phyloP scores from a whole-genome alignment of 177 flowering plant genomes.

The Vitis hybrid region DNA sequence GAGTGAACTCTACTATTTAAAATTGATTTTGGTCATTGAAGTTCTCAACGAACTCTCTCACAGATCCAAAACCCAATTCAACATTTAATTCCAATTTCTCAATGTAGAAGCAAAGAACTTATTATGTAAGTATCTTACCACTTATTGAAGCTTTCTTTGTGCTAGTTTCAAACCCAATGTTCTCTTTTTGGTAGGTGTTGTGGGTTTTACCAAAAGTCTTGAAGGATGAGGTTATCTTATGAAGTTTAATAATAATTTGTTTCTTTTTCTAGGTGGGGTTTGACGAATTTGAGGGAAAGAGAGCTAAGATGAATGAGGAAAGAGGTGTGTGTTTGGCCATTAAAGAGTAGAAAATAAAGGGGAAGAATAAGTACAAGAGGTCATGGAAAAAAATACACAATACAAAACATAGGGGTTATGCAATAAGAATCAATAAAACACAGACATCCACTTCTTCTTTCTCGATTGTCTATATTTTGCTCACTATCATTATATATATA shows the following conservation, averaged over 20 bases:
- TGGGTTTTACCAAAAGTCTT: constrained; percentile 33
- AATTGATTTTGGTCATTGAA: too few relatives aligned
- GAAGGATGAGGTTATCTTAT: constrained; percentile 15
- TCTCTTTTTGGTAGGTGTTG: constrained; percentile 7
- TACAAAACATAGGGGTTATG: too few relatives aligned
- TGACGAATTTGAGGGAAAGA: neutral
- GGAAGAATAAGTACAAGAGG: neutral
- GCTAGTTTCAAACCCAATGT: neutral
- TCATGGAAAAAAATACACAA: too few relatives aligned
- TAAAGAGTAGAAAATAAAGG: constrained; percentile 10
- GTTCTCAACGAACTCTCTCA: too few relatives aligned
- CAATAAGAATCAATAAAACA: constrained; percentile 17
- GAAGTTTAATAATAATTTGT: neutral
- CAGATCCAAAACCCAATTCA: too few relatives aligned
- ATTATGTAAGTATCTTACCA: too few relatives aligned
- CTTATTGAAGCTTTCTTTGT: too few relatives aligned
- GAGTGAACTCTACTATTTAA: too few relatives aligned
- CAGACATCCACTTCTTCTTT: too few relatives aligned
- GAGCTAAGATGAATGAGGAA: constrained; percentile 15
- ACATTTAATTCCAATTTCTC: too few relatives aligned
- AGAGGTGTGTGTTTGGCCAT: constrained; percentile 3
- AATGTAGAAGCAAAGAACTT: too few relatives aligned
- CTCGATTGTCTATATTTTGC: too few relatives aligned
- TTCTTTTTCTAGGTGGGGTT: constrained; percentile 12
- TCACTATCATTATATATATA: neutral